Conservation (phyloP, 2,329 filamentous ascomycete species). For the Diaporthe sp. region DNA sequence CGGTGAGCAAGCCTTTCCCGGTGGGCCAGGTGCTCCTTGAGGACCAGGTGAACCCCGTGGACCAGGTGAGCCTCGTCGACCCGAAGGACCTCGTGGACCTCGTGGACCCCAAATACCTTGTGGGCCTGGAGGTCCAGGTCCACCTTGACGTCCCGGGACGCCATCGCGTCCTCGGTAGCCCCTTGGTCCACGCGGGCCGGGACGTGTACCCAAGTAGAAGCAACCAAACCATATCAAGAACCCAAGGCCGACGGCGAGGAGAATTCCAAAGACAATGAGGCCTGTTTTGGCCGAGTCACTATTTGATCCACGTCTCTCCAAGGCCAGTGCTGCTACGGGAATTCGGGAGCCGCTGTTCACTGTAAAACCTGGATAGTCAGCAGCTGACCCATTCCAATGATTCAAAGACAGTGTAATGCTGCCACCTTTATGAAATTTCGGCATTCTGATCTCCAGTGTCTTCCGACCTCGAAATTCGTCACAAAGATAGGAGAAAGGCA, state of each 20-base stretch:
- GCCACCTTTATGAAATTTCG: neutral
- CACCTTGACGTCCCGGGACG: neutral
- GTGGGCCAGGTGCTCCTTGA: too few relatives aligned
- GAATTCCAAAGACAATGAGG: neutral
- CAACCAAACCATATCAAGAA: neutral
- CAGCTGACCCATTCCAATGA: neutral
- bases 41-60: too few relatives aligned
- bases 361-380: neutral
- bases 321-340: neutral
- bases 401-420: neutral
- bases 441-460: neutral
- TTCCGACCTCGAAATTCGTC: neutral
- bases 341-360: neutral
- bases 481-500: neutral
- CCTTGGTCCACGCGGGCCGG: neutral
- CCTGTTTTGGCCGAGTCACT: neutral
- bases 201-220: neutral
- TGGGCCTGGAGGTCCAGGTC: neutral
- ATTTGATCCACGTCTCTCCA: neutral
- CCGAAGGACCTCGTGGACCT: neutral
- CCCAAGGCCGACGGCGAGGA: neutral
- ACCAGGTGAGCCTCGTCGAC: too few relatives aligned
- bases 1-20: too few relatives aligned
- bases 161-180: neutral
- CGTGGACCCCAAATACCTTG: neutral